Evolutionary conservation across 2,329 filamentous ascomycete species (phyloP).

Genomic region (Xylariaceae sp.): DNA sequence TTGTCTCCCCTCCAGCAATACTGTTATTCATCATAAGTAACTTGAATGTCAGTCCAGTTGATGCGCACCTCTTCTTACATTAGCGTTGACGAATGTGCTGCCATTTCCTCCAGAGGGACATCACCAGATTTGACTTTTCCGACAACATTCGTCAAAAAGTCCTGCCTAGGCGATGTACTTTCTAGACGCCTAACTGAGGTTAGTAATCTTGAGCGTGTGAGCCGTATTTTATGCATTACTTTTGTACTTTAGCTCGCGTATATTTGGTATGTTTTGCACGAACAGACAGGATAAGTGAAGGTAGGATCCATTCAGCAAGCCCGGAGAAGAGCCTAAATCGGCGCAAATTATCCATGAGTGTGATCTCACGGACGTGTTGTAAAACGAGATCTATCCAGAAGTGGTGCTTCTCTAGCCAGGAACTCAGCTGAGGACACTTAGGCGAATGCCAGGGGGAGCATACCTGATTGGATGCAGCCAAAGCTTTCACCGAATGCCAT

Average conservation of each 20-base stretch:
- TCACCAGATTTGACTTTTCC: conserved; percentile 12
- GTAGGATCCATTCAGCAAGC: conserved; percentile 4
- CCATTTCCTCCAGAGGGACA: conserved; percentile 12
- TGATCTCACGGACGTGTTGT: conserved; percentile 9
- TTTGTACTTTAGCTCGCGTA: conserved; percentile 11
- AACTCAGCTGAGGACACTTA: background rate
- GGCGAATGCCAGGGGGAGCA: background rate
- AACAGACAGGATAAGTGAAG: conserved; percentile 6
- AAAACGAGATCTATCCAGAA: conserved; percentile 17
- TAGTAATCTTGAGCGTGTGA: background rate
- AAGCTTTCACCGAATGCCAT: conserved; percentile 20
- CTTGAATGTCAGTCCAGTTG: background rate
- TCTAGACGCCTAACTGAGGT: conserved; percentile 10
- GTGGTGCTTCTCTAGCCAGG: conserved; percentile 10
- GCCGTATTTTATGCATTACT: background rate
- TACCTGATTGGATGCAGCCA: conserved; percentile 12
- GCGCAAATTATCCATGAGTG: conserved; percentile 17
- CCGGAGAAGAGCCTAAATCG: conserved; percentile 3
- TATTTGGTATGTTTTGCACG: conserved; percentile 9
- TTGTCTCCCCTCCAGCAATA: conserved; percentile 19
- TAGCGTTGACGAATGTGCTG: conserved; percentile 16
- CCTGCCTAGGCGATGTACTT: conserved; percentile 4
- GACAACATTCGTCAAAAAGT: conserved; percentile 14
- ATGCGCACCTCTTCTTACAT: conserved; percentile 5
- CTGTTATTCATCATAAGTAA: background rate